Conservation (phyloP, 2,329 filamentous ascomycete genomes). For the Teratosphaeria pseudoeucalypti region DNA sequence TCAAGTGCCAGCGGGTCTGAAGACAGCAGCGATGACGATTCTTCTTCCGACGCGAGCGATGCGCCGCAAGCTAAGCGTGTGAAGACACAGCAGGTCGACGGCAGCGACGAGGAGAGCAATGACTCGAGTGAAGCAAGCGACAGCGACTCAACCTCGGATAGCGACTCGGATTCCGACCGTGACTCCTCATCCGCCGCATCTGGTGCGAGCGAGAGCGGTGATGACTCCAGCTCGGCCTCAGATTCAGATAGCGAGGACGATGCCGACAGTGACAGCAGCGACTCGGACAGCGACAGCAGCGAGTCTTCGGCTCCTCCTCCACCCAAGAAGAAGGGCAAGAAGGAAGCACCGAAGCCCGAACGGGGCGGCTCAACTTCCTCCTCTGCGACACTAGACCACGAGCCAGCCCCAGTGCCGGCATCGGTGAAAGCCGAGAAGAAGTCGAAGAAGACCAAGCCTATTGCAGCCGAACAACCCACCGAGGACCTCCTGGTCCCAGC, state of each 20-base stretch:
- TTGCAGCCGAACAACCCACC: background rate
- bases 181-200: background rate
- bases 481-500: background rate
- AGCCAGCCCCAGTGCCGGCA: slow-evolving; percentile 3
- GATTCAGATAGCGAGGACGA: background rate
- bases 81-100: slow-evolving; percentile 12
- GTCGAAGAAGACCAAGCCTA: background rate
- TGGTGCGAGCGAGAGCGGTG: background rate
- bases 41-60: slow-evolving; percentile 18
- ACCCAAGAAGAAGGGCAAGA: slow-evolving; percentile 15
- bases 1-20: slow-evolving; percentile 5
- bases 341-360: slow-evolving; percentile 5
- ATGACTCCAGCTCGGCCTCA: slow-evolving; percentile 2
- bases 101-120: slow-evolving; percentile 9
- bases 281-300: slow-evolving; percentile 8
- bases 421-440: slow-evolving; percentile 3
- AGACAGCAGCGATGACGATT: slow-evolving; percentile 12
- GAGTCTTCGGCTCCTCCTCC: slow-evolving; percentile 3
- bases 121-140: slow-evolving; percentile 8
- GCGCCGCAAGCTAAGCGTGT: slow-evolving; percentile 20
- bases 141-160: background rate
- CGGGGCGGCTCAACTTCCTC: slow-evolving; percentile 28
- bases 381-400: slow-evolving; percentile 22
- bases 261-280: slow-evolving; percentile 9
- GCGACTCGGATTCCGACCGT: background rate